Evolutionary conservation across 1,284 basidiomycete genomes (phyloP).

Genomic region (Vanrija pseudolonga): DNA sequence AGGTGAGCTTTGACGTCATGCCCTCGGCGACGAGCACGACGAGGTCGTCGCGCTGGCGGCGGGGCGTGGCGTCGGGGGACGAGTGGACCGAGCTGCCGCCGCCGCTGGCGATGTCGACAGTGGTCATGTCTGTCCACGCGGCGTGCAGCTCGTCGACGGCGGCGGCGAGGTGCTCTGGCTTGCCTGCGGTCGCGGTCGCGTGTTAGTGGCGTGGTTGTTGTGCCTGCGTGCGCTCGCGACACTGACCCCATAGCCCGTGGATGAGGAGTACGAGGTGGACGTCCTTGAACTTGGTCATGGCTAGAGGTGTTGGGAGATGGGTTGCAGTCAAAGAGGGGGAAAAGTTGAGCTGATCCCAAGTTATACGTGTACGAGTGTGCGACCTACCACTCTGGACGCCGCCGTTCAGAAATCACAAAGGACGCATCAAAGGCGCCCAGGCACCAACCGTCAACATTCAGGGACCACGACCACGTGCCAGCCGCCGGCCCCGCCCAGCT

Average conservation of each 20-base stretch:
- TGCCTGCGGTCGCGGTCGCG: conserved; percentile 19
- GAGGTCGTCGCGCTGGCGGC: conserved; percentile 21
- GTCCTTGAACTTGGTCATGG: conserved; percentile 1
- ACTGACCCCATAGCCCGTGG: conserved; percentile 47
- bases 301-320: background rate
- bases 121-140: conserved; percentile 16
- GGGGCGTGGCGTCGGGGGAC: background rate
- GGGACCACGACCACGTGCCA: too few species aligned
- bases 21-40: conserved; percentile 43
- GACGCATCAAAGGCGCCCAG: too few species aligned
- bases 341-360: too few species aligned
- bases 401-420: too few species aligned
- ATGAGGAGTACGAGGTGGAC: conserved; percentile 47
- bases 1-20: conserved; percentile 41
- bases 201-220: conserved; percentile 1
- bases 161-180: conserved; percentile 35
- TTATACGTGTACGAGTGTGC: too few species aligned
- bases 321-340: background rate
- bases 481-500: too few species aligned
- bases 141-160: conserved; percentile 35
- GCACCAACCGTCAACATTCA: too few species aligned
- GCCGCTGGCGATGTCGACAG: background rate
- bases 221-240: background rate
- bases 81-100: background rate
- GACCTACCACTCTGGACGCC: too few species aligned